Base-by-base conservation (phyloP, 305 asterid genomes). In the Andrographis paniculata region DNA sequence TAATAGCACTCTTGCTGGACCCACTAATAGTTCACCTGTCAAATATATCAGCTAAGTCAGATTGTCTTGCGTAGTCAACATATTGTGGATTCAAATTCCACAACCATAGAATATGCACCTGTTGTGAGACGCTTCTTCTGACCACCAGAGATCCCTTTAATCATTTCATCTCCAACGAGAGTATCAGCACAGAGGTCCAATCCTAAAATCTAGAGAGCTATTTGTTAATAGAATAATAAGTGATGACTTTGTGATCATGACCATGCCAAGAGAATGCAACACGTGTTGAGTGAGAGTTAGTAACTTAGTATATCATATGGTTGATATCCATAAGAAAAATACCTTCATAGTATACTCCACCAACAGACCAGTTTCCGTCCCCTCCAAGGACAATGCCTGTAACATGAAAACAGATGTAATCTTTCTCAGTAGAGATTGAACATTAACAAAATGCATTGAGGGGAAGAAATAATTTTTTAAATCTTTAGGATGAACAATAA, bases 121-220 rank as follows among this genome's bases (percentile, higher is more conserved):
- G 95, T 79, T 62, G 95, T 70, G 50, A 88, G 79, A 62, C 95
- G 83, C 74, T 85, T 89, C 62, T 82, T 89, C 65, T 89, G 97
- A 60, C 95, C 97, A 45, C 97, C 97, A 31, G 98, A 89, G 56
- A 89, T 89, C 41, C 98, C 98, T 63, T 75, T 89, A 48, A 82
- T 84, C 95, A 85, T 89, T 78, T 85, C 95, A 71, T 89, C 95
- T 68, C 98, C 98, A 60, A 80, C 95, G 59, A 66, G 77, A 49
- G 93, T 85, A 70, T 89, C 89, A 50, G 93, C 88, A 52, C 98
- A 85, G 33, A 60, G 59, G 62, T 85, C 93, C 89, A 89, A 69
- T 66, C 98, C 98, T 82, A 89, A 79, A 78, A 89, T 85, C 98
- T 89, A 79, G 82, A 71, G 61, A 70, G 59, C 62, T 44, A 72